Base-by-base conservation (phyloP, 306 rosid genomes). In the Fragaria vesca region DNA sequence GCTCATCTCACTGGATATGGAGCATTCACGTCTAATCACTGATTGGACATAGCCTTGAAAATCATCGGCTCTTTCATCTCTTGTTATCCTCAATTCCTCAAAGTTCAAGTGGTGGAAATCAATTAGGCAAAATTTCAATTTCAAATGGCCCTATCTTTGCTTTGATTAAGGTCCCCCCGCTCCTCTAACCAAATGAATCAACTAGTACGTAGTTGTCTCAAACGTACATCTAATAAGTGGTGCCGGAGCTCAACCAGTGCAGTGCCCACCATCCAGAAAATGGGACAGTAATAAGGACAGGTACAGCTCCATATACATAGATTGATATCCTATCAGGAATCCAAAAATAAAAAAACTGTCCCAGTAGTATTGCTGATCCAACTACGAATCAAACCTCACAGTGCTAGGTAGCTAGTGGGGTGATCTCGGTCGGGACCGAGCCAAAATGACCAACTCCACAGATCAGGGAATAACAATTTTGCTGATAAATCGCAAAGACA, bases 401-500 rank as follows among this genome's bases (percentile, higher is more conserved):
- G 3, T 62, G 58, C 40, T 12, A 28, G 5, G 2, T 43, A 43
- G 40, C 67, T 30, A 62, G 68, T 63, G 68, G 68, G 68, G 43
- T 63, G 66, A 26, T 60, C 17, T n/a, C 4, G 46, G 46, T 3
- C 12, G 47, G 45, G 46, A 9, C 38, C 26, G 70, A 17, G 12
- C 70, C 70, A 66, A 36, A 34, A 36, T 1, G 6, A 8, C 21
- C 47, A 17, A 66, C 26, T 66, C 47, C 70, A 66, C 70, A 34
- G 45, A 66, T 66, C 70, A 34, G 70, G 70, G 70, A 66, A 66
- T 66, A 66, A 34, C 46, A 66, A 9, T 66, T 34, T 34, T 65
- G 46, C 69, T 65, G 69, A 65, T 65, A 66, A 66, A 9, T 66
- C 70, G 18, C 47, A 66, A 36, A 0, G 47, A 66, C 26, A 66